Percentiles rank a stretch among this genome's conserved stretches.
Evolutionary conservation across 306 rosid genomes (phyloP).

Genomic region (Purshia tridentata): DNA sequence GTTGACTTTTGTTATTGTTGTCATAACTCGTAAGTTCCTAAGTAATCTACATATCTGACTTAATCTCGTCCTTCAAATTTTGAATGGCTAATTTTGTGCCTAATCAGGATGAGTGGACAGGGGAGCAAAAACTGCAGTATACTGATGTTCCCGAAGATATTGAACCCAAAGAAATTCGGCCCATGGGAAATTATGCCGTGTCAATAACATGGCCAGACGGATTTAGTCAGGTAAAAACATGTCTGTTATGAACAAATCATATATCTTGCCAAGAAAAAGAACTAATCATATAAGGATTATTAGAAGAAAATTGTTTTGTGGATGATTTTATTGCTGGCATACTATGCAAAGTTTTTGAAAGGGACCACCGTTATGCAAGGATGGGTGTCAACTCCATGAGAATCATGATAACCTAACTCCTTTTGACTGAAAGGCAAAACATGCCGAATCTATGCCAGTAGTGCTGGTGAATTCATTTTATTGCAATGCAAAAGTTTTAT

Average conservation of each 20-base stretch:
- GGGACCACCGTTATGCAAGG: background rate
- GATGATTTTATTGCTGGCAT: background rate
- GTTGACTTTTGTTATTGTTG: conserved; percentile 15
- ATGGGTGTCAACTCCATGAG: background rate
- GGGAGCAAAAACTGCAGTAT: conserved; percentile 87
- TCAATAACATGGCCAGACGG: conserved; percentile 95
- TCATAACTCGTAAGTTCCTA: background rate
- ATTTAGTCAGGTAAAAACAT: conserved; percentile 72
- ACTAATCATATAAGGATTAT: background rate
- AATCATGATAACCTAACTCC: background rate
- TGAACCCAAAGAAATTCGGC: conserved; percentile 91
- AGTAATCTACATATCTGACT: background rate
- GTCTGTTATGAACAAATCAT: background rate
- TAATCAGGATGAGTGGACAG: conserved; percentile 93
- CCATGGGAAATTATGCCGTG: conserved; percentile 94
- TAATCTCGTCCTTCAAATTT: conserved; percentile 23
- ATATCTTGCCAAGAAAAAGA: background rate
- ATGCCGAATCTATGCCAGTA: background rate
- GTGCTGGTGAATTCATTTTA: background rate
- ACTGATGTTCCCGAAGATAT: conserved; percentile 79
- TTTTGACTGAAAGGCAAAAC: conserved; percentile 12
- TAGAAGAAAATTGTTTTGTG: background rate
- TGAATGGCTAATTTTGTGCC: conserved; percentile 18
- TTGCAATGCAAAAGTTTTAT: background rate
- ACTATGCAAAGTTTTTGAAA: background rate